A percentile compares a stretch with the other conserved stretches of the same genome.
These are phyloP conservation scores for Gossypium mustelinum DNA, from an alignment of 345 rosid genomes.

Conservation along the genomic window DNA sequence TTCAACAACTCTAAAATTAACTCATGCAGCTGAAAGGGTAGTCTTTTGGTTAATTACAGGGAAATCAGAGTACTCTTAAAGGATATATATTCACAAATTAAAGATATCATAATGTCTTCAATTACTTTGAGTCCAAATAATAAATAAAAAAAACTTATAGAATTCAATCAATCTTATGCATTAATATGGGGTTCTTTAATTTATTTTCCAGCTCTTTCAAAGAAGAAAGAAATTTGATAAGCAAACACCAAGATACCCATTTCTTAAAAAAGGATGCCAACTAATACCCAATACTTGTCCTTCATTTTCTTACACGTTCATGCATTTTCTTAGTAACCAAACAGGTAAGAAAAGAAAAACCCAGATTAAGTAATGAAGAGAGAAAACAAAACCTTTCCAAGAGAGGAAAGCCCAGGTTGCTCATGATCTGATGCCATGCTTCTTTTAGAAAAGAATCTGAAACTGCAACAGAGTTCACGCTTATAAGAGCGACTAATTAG, in stretches of 20 bases:
- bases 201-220: not conserved
- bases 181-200: not conserved
- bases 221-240: not conserved
- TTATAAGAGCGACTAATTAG: not conserved
- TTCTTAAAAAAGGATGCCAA: not conserved
- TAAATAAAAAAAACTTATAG: not conserved
- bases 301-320: slow-evolving; percentile 10
- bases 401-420: slow-evolving; percentile 36
- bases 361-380: not conserved
- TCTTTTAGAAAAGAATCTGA: not conserved
- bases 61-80: not conserved
- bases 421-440: slow-evolving; percentile 57
- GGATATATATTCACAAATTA: slow-evolving; percentile 2
- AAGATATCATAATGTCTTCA: not conserved
- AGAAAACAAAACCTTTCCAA: slow-evolving; percentile 42
- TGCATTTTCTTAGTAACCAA: not conserved
- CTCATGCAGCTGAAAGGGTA: not conserved
- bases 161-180: not conserved
- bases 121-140: not conserved
- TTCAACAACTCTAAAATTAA: slow-evolving; percentile 15
- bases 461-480: not conserved
- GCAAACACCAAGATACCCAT: not conserved
- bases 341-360: not conserved
- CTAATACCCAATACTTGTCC: not conserved
- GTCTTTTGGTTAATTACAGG: not conserved